Base-by-base conservation (phyloP, 164 flowering plant species). In the Kingdonia uniflora region DNA sequence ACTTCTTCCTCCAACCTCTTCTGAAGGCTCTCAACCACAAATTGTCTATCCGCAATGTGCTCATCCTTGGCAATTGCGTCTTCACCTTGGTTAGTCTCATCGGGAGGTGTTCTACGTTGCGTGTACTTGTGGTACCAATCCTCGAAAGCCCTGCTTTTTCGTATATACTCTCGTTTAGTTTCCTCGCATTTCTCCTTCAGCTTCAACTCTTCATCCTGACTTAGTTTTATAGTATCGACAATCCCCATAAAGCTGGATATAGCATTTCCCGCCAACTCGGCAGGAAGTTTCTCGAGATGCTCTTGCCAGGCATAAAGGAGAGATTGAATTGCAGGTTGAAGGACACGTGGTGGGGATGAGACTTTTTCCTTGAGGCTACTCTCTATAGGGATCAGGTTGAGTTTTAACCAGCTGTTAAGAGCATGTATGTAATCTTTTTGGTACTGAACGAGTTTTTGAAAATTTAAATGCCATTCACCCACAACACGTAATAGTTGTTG, bases 381-480 rank as follows among this genome's bases (percentile, higher is more conserved):
- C 55, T 87, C 97, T 13, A 84, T 85, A 8, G 97, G 97, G 54
- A 87, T 73, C 50, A 90, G 78, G 60, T 81, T 90, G 17, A 76
- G 67, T 61, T 82, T 82, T 68, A 90, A 59, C 97, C 95, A 90
- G 62, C 64, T 68, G 57, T 72, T 66, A 19, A 90, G 88, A 41
- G 82, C 65, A 17, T 59, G 66, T 29, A 87, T 69, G 74, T 82
- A 87, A 10, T 76, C 75, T 41, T 80, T 87, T 49, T 90, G 88
- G 53, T 78, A 72, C 39, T 48, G 51, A 57, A 80, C 80, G 5
- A 82, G 78, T 50, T 78, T 81, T 10, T 75, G 76, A 37, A 87
- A 83, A 21, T 82, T 71, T 0, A 52, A 47, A 26, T 63, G 69
- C 95, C 95, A 90, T n/a, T 75, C 80, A 44, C 68, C 63, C 47